Evolutionary conservation across 106 monocot genomes (phyloP).

Genomic region (Dactylorhiza incarnata): DNA sequence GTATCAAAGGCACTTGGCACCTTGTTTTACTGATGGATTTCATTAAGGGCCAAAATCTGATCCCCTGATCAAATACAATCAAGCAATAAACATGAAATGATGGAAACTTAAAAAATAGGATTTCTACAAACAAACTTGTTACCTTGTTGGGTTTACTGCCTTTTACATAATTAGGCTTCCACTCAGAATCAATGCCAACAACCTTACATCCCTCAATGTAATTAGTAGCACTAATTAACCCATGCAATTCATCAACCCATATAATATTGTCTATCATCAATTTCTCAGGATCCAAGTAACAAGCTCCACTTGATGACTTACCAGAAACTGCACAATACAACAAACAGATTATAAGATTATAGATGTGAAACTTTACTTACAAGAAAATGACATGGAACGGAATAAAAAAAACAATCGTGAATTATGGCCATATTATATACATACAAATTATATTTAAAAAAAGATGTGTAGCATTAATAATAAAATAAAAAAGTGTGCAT

Average conservation of each 20-base stretch:
- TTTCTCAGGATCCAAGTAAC: constrained; percentile 54
- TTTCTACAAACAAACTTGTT: not conserved
- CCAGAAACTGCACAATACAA: constrained; percentile 34
- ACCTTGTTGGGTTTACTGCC: constrained; percentile 85
- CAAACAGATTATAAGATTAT: not conserved
- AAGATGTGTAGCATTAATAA: not conserved
- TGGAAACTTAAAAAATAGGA: not conserved
- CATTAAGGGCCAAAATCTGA: no score
- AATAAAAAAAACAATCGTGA: not conserved
- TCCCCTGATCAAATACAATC: not conserved
- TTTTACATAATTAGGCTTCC: constrained; percentile 94
- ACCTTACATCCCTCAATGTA: constrained; percentile 81
- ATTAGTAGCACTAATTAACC: constrained; percentile 42
- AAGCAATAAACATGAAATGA: not conserved
- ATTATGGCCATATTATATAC: not conserved
- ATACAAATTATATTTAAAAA: not conserved
- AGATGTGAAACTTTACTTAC: not conserved
- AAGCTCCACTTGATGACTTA: constrained; percentile 16
- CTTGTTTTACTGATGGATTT: no score
- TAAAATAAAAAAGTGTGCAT: not conserved
- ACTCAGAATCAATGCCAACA: constrained; percentile 94
- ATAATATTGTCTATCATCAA: constrained; percentile 56
- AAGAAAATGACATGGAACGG: not conserved
- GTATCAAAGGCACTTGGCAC: no score
- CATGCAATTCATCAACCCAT: constrained; percentile 74